These are phyloP conservation scores for Plasmodium relictum DNA, from an alignment of 169 alveolate genomes.

Conservation along the genomic window DNA sequence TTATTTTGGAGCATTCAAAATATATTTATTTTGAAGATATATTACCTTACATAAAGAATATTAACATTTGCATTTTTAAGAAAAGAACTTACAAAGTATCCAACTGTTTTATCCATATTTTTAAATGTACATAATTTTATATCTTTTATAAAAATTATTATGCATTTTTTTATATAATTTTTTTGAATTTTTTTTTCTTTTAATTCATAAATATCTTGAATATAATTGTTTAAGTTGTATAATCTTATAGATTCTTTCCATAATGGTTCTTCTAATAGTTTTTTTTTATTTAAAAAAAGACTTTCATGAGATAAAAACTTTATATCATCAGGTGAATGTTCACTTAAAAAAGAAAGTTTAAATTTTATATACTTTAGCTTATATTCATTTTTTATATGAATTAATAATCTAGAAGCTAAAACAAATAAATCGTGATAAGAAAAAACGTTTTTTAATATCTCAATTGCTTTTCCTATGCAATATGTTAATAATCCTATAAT, in stretches of 20 bases:
- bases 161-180: constrained; percentile 19
- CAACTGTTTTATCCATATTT: constrained; percentile 27
- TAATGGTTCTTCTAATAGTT: constrained; percentile 40
- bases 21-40: not conserved
- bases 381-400: constrained; percentile 51
- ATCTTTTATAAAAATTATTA: constrained; percentile 58
- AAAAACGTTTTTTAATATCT: constrained; percentile 32
- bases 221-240: constrained; percentile 23
- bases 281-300: constrained; percentile 48
- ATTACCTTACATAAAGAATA: constrained; percentile 59
- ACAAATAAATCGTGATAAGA: constrained; percentile 71
- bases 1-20: not conserved
- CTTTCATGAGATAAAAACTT: constrained; percentile 74
- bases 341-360: constrained; percentile 67
- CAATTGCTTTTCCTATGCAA: constrained; percentile 55
- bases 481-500: constrained; percentile 63
- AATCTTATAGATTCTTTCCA: constrained; percentile 72
- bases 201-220: constrained; percentile 18
- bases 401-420: constrained; percentile 43
- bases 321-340: constrained; percentile 74
- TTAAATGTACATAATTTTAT: constrained; percentile 15
- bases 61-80: constrained; percentile 20
- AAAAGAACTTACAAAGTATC: constrained; percentile 60
- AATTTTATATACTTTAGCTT: constrained; percentile 59
- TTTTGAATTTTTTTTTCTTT: constrained; percentile 9